phyloP scores from a whole-genome alignment of 495 filamentous ascomycete genomes.

The Aspergillus nanangensis region DNA sequence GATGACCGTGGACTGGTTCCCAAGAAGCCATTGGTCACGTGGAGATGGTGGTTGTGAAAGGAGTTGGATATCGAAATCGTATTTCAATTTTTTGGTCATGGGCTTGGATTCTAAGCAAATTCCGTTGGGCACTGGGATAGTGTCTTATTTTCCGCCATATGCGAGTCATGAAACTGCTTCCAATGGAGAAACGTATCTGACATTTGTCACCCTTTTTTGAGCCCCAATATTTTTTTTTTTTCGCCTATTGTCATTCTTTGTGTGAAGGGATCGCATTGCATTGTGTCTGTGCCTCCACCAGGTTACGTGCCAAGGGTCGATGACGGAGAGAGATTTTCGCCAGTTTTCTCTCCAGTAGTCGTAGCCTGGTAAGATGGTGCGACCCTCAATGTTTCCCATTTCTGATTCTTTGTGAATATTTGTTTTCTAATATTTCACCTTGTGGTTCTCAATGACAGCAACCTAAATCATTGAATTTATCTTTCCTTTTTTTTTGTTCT shows the following conservation, averaged over 20 bases:
- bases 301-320: background rate
- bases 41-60: background rate
- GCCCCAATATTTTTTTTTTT: constrained; percentile 1
- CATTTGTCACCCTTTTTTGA: constrained; percentile 4
- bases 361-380: too few relatives aligned
- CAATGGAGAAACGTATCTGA: constrained; percentile 11
- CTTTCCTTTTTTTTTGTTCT: constrained; percentile 5
- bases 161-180: constrained; percentile 2
- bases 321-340: background rate
- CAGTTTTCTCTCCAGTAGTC: too few relatives aligned
- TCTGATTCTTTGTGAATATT: constrained; percentile 40
- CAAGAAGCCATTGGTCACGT: background rate
- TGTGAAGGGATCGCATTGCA: background rate
- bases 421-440: constrained; percentile 17
- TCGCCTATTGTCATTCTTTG: background rate
- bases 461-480: constrained; percentile 13
- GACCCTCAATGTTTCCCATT: too few relatives aligned
- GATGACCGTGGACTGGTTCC: background rate
- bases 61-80: background rate
- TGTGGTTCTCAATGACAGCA: constrained; percentile 13
- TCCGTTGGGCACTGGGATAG: background rate
- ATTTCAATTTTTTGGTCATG: too few relatives aligned
- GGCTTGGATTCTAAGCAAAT: too few relatives aligned
- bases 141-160: constrained; percentile 1
- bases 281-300: background rate